Evolutionary conservation across 768 basidiomycete genomes (phyloP), one percentile per base, ranked within the genome.

Genomic region (Leccinum subgranulosum): DNA sequence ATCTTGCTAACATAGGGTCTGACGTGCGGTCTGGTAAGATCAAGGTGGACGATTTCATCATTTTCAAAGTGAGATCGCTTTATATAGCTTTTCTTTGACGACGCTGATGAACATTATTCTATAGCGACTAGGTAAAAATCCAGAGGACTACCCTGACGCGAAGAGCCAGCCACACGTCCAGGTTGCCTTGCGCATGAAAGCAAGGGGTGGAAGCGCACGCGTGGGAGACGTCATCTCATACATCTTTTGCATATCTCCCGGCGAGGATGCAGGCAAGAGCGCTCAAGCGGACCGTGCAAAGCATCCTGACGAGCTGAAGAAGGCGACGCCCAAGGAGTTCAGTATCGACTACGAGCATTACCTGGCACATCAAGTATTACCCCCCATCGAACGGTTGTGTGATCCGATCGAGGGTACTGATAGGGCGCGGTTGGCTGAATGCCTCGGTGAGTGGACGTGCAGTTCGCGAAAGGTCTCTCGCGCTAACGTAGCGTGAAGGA

Each of bases 341-440:
- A 85, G 82, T 58, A 90, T 97, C 49, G 97, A 98, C 72, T 93
- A 87, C 69, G 92, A 97, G 61, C 84, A 90, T 71, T 99, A 98
- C 71, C 78, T 99, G 9, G 84, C 89, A 5, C 84, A 92, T 27
- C 97, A 99, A 74, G 84, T 99, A 31, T 76, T 99, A 3, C 97
- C 97, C 4, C 95, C 97, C 0, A 87, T 98, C 56, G 92, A 97
- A 67, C 87, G 97, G 62, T 75, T 99, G 51, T 99, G 97, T 69
- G 97, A 97, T 45, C 88, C 92, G 2, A 98, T 99, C 47, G 93
- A 97, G 64, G 96, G 95, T 6, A 98, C 95, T 0, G 96, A 98
- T 66, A 83, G 92, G 27, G 78, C 94, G 8, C 83, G 95, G 36
- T 76, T 99, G 19, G 97, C 97, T 0, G 96, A 98, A 75, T 98